Evolutionary conservation across 164 flowering plant species (phyloP).

Genomic region (Dillenia turbinata): DNA sequence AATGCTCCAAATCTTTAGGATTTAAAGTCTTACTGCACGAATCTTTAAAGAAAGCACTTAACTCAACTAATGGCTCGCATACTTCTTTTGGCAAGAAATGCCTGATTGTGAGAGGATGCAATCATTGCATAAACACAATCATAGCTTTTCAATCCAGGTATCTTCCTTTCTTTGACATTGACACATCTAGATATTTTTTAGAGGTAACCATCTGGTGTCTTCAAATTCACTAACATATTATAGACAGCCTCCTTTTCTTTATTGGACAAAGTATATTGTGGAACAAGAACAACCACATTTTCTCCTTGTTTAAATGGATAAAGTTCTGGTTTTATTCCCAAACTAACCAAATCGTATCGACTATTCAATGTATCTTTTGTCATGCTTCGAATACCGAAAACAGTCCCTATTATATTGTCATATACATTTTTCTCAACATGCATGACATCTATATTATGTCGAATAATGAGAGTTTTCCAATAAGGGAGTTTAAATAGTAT

Average conservation of each 20-base stretch:
- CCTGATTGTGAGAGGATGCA: not conserved
- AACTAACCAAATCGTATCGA: not conserved
- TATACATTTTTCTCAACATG: not conserved
- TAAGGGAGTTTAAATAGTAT: no score
- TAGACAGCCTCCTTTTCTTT: not conserved
- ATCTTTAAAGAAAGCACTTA: no score
- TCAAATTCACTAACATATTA: not conserved
- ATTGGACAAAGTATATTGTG: slow-evolving; percentile 1
- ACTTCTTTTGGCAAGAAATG: not conserved
- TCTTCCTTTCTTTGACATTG: not conserved
- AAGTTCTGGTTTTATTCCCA: not conserved
- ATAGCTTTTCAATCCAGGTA: slow-evolving; percentile 1
- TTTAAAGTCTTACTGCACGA: no score
- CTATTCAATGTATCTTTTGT: not conserved
- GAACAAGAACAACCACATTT: not conserved
- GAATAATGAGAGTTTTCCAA: no score
- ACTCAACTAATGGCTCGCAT: not conserved
- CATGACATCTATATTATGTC: not conserved
- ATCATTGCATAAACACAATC: not conserved
- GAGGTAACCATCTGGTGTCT: not conserved
- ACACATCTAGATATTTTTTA: slow-evolving; percentile 1
- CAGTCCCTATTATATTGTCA: not conserved
- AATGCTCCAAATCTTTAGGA: no score
- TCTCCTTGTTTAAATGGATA: not conserved
- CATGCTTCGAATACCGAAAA: not conserved